Evolutionary conservation across 768 basidiomycete species (phyloP), one percentile per base, ranked within the genome.

Genomic region (Mycena metata): DNA sequence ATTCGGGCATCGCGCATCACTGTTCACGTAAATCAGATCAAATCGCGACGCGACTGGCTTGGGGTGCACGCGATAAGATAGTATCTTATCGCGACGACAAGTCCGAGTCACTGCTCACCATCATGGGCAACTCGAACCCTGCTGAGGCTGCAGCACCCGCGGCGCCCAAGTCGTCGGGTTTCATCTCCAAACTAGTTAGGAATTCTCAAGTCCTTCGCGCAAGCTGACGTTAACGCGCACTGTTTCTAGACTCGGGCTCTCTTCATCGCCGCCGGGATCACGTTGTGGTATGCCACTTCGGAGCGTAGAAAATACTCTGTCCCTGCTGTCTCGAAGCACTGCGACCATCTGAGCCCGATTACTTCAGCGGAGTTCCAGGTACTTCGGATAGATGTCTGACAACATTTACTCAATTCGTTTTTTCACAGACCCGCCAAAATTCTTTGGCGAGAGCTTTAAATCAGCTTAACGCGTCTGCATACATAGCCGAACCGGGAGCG

Each of bases 401-500:
- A 30, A 30, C 30, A 30, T 3, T 30, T 30, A 30, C 6, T 30
- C 30, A 30, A 30, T 3, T 30, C 30, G 30, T 30, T 30, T 30
- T 30, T 30, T 30, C 3, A 6, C 30, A 90, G 10, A 89, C 67
- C 72, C 21, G 91, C n/a, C 92, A 92, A 72, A 80, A 73, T 7
- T 69, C 76, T 11, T 83, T 93, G 33, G 89, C 90, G 2, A 79
- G 80, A 16, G 79, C 76, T 0, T 83, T 93, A 19, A 76, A 81
- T 60, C 67, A 77, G 7, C 81, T 88, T 30, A 85, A 87, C 35
- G 90, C 86, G 0, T 83, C 87, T 9, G 90, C 91, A 17, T 96
- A 93, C 76, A 86, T 96, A 39, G 88, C 91, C 8, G 94, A 96
- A 76, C 93, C 95, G 26, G 89, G 92, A 0, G 87, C 92, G 16